phyloP scores from a whole-genome alignment of 352 stramenopile genomes.

The Phytophthora kernoviae region DNA sequence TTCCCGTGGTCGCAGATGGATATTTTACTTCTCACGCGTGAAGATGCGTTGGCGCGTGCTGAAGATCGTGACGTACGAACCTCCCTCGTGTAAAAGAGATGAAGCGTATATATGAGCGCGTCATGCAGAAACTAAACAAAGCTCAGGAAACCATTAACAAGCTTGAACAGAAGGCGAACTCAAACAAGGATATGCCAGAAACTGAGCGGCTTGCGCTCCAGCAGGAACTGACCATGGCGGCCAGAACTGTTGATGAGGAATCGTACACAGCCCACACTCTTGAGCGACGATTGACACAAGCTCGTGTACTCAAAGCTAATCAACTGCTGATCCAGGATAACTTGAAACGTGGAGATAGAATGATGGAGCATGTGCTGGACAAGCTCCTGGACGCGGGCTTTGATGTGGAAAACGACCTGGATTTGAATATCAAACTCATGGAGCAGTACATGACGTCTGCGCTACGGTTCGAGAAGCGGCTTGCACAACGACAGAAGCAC shows the following conservation, averaged over 20 bases:
- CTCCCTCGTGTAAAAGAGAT: slow-evolving; percentile 58
- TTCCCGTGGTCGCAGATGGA: slow-evolving; percentile 60
- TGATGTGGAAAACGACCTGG: slow-evolving; percentile 49
- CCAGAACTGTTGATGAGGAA: slow-evolving; percentile 29
- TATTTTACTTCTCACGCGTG: slow-evolving; percentile 50
- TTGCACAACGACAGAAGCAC: slow-evolving; percentile 52
- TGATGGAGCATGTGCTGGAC: slow-evolving; percentile 48
- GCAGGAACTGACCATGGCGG: slow-evolving; percentile 22
- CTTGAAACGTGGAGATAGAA: slow-evolving; percentile 49
- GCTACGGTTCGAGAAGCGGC: slow-evolving; percentile 57
- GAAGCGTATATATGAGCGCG: slow-evolving; percentile 42
- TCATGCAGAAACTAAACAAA: slow-evolving; percentile 32
- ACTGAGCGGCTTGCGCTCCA: slow-evolving; percentile 26
- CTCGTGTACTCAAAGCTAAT: slow-evolving; percentile 46
- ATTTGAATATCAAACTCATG: slow-evolving; percentile 65
- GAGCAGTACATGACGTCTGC: slow-evolving; percentile 80
- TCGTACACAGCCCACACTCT: slow-evolving; percentile 41
- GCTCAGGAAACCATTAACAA: slow-evolving; percentile 22
- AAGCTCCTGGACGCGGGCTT: slow-evolving; percentile 43
- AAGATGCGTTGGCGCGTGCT: slow-evolving; percentile 43
- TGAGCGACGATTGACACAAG: slow-evolving; percentile 44
- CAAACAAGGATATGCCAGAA: slow-evolving; percentile 23
- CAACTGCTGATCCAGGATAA: slow-evolving; percentile 56
- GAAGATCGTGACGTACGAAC: slow-evolving; percentile 42
- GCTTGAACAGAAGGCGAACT: slow-evolving; percentile 18